A percentile compares a stretch with the other conserved stretches of the same genome.
phyloP scores from a whole-genome alignment of 192 early-diverging fungal genomes.

The Coemansia sp. region DNA sequence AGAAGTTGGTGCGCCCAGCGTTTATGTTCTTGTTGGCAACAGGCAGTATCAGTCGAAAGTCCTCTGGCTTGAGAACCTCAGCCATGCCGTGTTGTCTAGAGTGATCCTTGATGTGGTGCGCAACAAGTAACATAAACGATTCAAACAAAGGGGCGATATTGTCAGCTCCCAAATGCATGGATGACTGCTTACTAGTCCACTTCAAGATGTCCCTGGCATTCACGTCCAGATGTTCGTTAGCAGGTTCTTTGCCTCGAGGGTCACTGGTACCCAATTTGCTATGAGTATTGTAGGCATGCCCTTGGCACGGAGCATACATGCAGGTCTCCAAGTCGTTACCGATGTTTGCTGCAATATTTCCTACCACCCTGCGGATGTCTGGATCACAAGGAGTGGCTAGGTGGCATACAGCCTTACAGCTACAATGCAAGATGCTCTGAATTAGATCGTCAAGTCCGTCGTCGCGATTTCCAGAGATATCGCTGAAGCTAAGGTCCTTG shows the following conservation, averaged over 20 bases:
- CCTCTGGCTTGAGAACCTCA: neutral
- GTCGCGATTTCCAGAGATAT: neutral
- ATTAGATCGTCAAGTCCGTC: neutral
- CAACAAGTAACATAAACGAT: neutral
- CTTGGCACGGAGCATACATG: neutral
- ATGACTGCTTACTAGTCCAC: neutral
- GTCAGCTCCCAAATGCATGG: neutral
- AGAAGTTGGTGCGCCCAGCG: no score
- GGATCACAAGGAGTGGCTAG: neutral
- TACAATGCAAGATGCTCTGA: neutral
- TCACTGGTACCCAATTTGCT: no score
- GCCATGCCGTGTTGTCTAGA: neutral
- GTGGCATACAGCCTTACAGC: neutral
- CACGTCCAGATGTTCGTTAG: neutral
- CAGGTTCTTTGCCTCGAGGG: no score
- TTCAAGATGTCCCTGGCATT: neutral
- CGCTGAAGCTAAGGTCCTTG: neutral
- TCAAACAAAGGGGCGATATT: neutral
- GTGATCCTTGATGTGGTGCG: neutral
- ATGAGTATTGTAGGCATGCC: neutral
- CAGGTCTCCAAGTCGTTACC: no score
- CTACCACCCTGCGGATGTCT: neutral
- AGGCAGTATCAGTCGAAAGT: neutral
- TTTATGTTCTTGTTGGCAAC: no score
- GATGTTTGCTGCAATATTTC: neutral